A percentile compares a stretch with the other conserved stretches of the same genome.
Evolutionary conservation across 352 stramenopile species (phyloP).

Genomic region (Phytophthora cactorum): DNA sequence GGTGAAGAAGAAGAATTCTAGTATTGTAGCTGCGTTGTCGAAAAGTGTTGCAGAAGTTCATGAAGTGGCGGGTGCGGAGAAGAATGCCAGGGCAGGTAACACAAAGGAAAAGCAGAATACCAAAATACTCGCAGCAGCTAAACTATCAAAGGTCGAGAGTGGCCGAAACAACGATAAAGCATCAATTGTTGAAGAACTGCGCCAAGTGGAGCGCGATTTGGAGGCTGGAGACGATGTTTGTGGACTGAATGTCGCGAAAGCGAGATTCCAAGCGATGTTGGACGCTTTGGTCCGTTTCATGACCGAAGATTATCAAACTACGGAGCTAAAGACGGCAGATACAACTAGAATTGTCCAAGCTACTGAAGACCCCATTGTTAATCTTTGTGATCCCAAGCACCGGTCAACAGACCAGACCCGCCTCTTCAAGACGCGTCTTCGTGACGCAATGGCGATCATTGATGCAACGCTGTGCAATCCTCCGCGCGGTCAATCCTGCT

Average conservation of each 20-base stretch:
- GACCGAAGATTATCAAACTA: not conserved
- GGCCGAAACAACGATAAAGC: not conserved
- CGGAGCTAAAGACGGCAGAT: not conserved
- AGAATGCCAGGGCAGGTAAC: not conserved
- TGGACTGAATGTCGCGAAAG: constrained; percentile 6
- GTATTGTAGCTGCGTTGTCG: not conserved
- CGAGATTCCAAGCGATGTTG: constrained; percentile 3
- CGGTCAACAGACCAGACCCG: constrained; percentile 47
- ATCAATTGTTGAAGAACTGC: not conserved
- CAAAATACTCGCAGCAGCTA: not conserved
- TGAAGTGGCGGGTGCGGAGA: not conserved
- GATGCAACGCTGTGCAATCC: constrained; percentile 62
- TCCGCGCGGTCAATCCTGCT: constrained; percentile 40
- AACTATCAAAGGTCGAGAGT: not conserved
- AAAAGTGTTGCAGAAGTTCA: not conserved
- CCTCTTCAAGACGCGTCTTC: constrained; percentile 61
- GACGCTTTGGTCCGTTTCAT: not conserved
- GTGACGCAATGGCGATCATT: constrained; percentile 62
- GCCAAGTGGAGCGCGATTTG: constrained; percentile 3
- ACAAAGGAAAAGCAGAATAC: not conserved
- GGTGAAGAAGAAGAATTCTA: not conserved
- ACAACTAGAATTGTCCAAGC: not conserved
- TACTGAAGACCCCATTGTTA: constrained; percentile 24
- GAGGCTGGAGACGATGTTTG: not conserved
- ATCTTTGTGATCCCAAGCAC: constrained; percentile 51